A percentile compares a stretch with the other conserved stretches of the same genome.
Evolutionary conservation across 441 rosid species (phyloP).

Genomic region (Sinapis alba): DNA sequence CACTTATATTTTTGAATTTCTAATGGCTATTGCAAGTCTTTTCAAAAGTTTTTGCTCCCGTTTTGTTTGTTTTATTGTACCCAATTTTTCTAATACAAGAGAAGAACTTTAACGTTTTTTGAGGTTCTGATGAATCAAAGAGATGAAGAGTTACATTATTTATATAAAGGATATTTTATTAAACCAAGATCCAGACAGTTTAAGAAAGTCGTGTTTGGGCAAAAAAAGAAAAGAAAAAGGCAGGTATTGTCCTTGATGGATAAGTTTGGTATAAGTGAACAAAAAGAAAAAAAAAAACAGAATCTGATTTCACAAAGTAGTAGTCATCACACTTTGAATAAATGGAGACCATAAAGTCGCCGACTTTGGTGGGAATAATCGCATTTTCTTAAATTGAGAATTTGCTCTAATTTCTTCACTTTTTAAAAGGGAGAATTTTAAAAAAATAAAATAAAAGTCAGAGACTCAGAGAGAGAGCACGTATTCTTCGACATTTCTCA

Average conservation of each 20-base stretch:
- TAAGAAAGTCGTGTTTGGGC: background rate
- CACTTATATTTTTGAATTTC: slow-evolving; percentile 17
- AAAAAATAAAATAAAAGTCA: background rate
- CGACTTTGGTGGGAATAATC: background rate
- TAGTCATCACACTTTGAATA: background rate
- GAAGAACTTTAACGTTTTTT: slow-evolving; percentile 5
- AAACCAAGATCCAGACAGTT: background rate
- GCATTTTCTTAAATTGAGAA: background rate
- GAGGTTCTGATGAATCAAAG: slow-evolving; percentile 13
- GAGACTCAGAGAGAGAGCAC: slow-evolving; percentile 16
- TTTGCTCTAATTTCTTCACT: background rate
- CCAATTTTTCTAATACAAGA: background rate
- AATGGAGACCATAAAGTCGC: background rate
- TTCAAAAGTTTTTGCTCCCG: slow-evolving; percentile 22
- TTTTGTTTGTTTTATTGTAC: slow-evolving; percentile 26
- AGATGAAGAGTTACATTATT: background rate
- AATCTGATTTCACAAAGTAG: background rate
- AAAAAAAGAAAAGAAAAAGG: too few relatives aligned
- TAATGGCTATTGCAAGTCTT: slow-evolving; percentile 13
- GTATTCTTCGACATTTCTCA: slow-evolving; percentile 12
- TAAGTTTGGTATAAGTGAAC: too few relatives aligned
- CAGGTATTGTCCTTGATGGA: too few relatives aligned
- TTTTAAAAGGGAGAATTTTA: background rate
- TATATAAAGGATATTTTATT: background rate
- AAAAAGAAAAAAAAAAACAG: too few relatives aligned